Percentiles rank a stretch among this genome's conserved stretches.
Conservation (phyloP, 2,329 filamentous ascomycete genomes). For the Aureobasidium lini region DNA sequence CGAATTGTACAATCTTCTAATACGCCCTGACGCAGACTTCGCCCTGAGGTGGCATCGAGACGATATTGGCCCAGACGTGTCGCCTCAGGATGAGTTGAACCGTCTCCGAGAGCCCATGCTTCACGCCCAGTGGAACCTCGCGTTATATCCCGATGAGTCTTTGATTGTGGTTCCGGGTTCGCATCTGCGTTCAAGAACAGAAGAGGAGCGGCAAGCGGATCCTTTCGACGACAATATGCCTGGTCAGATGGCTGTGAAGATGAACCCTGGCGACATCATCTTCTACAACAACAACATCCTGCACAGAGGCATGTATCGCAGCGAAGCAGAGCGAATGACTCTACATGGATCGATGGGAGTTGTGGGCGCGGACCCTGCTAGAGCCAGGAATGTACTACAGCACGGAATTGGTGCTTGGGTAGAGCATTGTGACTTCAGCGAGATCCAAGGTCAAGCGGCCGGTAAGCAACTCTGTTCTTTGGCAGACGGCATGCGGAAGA, state of each 20-base stretch:
- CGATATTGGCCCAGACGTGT: conserved; percentile 63
- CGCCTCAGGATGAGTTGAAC: conserved; percentile 57
- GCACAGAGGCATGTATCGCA: conserved; percentile 61
- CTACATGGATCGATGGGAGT: conserved; percentile 66
- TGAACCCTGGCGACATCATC: conserved; percentile 68
- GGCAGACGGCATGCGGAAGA: conserved; percentile 57
- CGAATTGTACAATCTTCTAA: conserved; percentile 82
- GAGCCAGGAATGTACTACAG: conserved; percentile 67
- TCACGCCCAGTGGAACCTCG: conserved; percentile 84
- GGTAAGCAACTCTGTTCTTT: conserved; percentile 31
- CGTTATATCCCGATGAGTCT: conserved; percentile 66
- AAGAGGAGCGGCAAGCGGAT: conserved; percentile 58
- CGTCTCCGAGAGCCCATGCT: conserved; percentile 54
- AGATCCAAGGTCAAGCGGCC: conserved; percentile 32
- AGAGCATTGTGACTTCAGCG: conserved; percentile 48
- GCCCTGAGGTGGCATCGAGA: conserved; percentile 79
- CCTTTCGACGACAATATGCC: conserved; percentile 57
- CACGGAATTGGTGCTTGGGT: conserved; percentile 66
- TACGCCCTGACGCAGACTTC: conserved; percentile 64
- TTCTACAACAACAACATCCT: conserved; percentile 91
- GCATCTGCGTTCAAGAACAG: conserved; percentile 64
- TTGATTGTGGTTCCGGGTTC: conserved; percentile 72
- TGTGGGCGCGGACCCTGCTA: conserved; percentile 43
- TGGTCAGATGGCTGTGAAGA: conserved; percentile 56
- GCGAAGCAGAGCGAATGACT: conserved; percentile 55